phyloP scores from a whole-genome alignment of 176 grass and related monocot genomes.

The Musa acuminata region DNA sequence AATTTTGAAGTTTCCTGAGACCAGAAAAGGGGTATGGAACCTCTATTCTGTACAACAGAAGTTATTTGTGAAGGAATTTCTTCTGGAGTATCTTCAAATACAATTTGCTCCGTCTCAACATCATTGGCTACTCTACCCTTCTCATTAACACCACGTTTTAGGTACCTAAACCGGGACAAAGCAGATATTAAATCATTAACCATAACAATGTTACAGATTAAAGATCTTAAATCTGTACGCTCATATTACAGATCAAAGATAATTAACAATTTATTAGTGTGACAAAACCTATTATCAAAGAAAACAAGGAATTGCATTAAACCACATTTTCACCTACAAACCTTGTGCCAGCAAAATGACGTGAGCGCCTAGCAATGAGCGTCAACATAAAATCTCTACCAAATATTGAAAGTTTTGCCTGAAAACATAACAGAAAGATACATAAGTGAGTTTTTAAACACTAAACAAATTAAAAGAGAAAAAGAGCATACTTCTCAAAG shows the following conservation, averaged over 20 bases:
- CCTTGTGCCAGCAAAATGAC: slow-evolving; percentile 99
- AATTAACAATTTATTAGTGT: not conserved
- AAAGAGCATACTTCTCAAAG: too few species aligned
- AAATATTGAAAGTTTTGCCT: slow-evolving; percentile 61
- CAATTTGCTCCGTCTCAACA: slow-evolving; percentile 95
- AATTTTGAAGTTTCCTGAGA: slow-evolving; percentile 97
- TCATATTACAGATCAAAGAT: not conserved
- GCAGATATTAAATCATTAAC: not conserved
- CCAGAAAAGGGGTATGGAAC: slow-evolving; percentile 94
- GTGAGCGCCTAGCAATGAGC: slow-evolving; percentile 86
- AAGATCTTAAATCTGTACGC: not conserved
- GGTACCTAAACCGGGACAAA: slow-evolving; percentile 49
- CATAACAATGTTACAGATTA: not conserved
- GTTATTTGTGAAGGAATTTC: slow-evolving; percentile 61
- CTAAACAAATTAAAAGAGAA: not conserved
- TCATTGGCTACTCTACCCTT: slow-evolving; percentile 99
- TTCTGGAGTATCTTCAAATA: slow-evolving; percentile 67
- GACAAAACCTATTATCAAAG: not conserved
- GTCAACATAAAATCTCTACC: slow-evolving; percentile 90
- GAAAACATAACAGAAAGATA: slow-evolving; percentile 26
- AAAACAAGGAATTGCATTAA: slow-evolving; percentile 11
- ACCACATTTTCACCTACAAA: slow-evolving; percentile 23
- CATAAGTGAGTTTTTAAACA: not conserved
- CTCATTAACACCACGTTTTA: slow-evolving; percentile 90
- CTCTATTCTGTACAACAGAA: slow-evolving; percentile 87